These are phyloP conservation scores for Cordyceps tenuipes DNA, from an alignment of 2,329 filamentous ascomycete species.

Conservation along the genomic window DNA sequence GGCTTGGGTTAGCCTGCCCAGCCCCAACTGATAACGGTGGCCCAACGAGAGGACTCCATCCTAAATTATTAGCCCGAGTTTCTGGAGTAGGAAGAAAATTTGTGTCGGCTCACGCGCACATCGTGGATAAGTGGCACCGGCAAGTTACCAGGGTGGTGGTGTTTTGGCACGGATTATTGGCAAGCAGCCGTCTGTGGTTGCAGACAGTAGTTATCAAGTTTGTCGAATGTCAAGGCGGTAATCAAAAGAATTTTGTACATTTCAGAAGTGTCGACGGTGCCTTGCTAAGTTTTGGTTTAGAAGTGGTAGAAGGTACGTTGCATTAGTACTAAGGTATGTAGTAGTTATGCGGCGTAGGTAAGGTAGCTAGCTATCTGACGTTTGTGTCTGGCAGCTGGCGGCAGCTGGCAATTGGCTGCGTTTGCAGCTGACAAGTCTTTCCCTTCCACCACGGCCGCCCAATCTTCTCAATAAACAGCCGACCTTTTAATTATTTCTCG, in stretches of 20 bases:
- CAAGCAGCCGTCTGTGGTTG: neutral
- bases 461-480: too few species aligned
- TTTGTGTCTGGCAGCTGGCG: neutral
- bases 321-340: too few species aligned
- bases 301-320: neutral
- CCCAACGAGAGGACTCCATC: neutral
- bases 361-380: too few species aligned
- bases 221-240: neutral
- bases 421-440: neutral
- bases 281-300: neutral
- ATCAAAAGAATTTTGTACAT: neutral
- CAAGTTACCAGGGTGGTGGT: neutral
- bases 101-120: constrained; percentile 8
- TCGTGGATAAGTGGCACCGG: constrained; percentile 3
- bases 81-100: constrained; percentile 3
- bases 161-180: neutral
- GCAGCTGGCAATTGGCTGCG: neutral
- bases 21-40: constrained; percentile 7
- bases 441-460: too few species aligned
- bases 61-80: neutral
- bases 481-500: neutral
- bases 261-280: neutral
- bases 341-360: neutral
- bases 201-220: neutral
- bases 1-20: neutral